Evolutionary conservation across 176 grass and related monocot genomes (phyloP), one percentile per base, ranked within the genome.

Genomic region (Triticum urartu): DNA sequence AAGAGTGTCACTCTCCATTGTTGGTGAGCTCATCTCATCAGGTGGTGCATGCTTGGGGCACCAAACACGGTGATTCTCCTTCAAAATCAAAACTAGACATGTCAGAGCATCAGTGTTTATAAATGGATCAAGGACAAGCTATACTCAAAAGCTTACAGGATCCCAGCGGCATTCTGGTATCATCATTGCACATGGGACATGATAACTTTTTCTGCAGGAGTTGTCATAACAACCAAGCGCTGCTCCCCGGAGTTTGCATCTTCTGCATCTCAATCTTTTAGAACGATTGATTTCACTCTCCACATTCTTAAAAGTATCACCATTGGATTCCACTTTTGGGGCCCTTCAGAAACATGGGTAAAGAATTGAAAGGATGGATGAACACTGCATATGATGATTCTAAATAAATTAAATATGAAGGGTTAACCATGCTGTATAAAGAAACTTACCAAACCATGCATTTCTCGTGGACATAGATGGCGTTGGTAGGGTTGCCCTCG

Each of bases 251-350:
- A 89, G 71, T 7, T 54, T 79, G 60, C 94, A 97, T 90, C 83
- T 91, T 38, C 34, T 77, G 60, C 94, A 97, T 67, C 17, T 92
- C 21, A 91, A 60, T 63, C 35, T 45, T 50, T 77, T 86, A 25
- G 92, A 84, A 72, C 94, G 90, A 6, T n/a, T 68, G n/a, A 94
- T 77, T 92, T 94, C 92, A 40, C 56, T 52, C 65, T 94, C 90
- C 30, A 94, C 18, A n/a, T 92, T 92, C 24, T 59, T 82, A 72
- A 90, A 25, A 67, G 6, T 81, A 60, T 87, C 86, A 17, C 81
- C 91, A 6, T 78, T 10, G n/a, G 58, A 77, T 63, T 54, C 87
- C 70, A 97, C 68, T 82, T 2, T 7, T 45, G 92, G 77, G 83
- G 94, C 54, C 94, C 94, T 97, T 85, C 59, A 90, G 11, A 69